Evolutionary conservation across 164 flowering plant species (phyloP).

Genomic region (Protea cynaroides): DNA sequence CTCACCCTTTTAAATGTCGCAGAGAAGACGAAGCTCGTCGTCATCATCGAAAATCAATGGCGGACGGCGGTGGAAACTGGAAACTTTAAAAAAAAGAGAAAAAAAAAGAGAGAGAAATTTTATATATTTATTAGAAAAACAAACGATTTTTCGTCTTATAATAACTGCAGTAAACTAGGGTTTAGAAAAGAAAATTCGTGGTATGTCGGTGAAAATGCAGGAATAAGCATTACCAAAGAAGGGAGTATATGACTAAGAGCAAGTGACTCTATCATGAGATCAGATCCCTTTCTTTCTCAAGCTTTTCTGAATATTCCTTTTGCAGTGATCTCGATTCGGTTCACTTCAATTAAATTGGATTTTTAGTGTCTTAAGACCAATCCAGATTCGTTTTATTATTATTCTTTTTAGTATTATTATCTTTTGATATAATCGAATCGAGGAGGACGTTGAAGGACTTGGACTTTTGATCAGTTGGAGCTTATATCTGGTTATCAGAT

Average conservation of each 20-base stretch:
- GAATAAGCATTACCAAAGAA: background rate
- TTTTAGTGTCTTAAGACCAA: background rate
- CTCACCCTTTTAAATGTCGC: background rate
- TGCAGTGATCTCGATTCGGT: conserved; percentile 8
- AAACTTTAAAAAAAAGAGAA: background rate
- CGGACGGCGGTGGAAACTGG: conserved; percentile 15
- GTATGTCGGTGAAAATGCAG: conserved; percentile 17
- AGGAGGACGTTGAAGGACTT: conserved; percentile 3
- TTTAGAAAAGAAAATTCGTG: background rate
- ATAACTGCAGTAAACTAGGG: background rate
- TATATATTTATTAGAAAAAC: background rate
- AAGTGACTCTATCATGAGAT: background rate
- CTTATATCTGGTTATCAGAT: background rate
- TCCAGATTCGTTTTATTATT: conserved; percentile 7
- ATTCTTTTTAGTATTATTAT: background rate
- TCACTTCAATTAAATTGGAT: background rate
- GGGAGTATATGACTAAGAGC: background rate
- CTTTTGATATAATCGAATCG: conserved; percentile 2
- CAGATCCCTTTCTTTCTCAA: background rate
- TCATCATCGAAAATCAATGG: conserved; percentile 5
- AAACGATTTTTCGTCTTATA: too few species aligned
- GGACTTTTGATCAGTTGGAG: background rate
- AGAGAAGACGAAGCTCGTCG: background rate
- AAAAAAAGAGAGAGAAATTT: too few species aligned
- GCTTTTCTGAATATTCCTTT: conserved; percentile 10